Conservation (phyloP, 208 protist genomes). For the Angomonas desouzai region DNA sequence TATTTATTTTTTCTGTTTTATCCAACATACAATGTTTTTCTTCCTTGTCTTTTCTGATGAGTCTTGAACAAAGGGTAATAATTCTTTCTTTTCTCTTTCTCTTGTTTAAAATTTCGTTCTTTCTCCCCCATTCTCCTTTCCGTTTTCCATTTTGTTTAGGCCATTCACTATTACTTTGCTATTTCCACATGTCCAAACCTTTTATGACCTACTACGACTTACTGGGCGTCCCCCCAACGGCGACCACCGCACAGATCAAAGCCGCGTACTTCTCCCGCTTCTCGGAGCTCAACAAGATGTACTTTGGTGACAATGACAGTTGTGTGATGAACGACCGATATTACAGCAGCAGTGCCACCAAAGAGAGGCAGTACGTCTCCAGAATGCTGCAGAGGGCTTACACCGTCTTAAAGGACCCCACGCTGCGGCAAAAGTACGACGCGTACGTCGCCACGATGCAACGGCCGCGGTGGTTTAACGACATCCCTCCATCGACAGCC, state of each 20-base stretch:
- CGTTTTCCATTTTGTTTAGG: too few relatives aligned
- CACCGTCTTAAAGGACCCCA: background rate
- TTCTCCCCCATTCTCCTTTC: too few relatives aligned
- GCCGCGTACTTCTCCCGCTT: background rate
- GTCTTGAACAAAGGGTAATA: too few relatives aligned
- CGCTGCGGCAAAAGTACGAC: background rate
- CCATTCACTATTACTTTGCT: too few relatives aligned
- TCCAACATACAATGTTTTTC: background rate
- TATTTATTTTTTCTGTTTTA: background rate
- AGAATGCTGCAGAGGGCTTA: background rate
- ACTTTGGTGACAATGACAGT: constrained; percentile 3
- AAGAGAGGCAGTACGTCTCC: background rate
- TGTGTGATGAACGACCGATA: constrained; percentile 1
- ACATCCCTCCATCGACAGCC: background rate
- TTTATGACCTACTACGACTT: constrained; percentile 4
- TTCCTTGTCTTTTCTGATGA: background rate
- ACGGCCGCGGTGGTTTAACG: background rate
- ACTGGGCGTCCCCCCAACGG: background rate
- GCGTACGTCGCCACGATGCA: background rate
- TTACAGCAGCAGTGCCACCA: background rate
- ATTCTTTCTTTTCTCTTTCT: background rate
- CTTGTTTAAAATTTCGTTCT: background rate
- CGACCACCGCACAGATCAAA: background rate
- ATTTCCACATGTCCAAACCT: background rate
- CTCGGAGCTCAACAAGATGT: constrained; percentile 3